Conservation (phyloP, 2,329 filamentous ascomycete genomes). For the Biscogniauxia sp. region DNA sequence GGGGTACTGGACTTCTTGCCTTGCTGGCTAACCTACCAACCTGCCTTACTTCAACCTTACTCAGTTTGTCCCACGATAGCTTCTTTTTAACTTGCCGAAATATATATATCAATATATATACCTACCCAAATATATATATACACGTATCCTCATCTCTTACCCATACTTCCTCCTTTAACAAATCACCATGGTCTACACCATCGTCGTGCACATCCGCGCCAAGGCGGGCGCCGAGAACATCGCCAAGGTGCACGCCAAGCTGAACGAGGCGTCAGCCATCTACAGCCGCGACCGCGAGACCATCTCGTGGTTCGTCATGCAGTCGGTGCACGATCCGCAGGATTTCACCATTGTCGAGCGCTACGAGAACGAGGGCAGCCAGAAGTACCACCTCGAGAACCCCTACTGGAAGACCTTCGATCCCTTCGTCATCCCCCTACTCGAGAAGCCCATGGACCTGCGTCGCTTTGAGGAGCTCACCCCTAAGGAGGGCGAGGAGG, state of each 20-base stretch:
- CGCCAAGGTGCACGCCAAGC: slow-evolving; percentile 66
- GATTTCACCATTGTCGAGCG: slow-evolving; percentile 75
- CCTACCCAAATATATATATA: no score
- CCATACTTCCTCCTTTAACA: neutral
- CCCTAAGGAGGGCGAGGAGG: slow-evolving; percentile 34
- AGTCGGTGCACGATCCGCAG: slow-evolving; percentile 64
- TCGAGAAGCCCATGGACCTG: slow-evolving; percentile 69
- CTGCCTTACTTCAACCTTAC: no score
- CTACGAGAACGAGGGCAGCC: slow-evolving; percentile 63
- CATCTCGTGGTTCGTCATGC: slow-evolving; percentile 73
- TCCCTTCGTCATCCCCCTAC: slow-evolving; percentile 66
- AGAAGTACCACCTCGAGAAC: slow-evolving; percentile 64
- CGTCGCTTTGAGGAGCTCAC: slow-evolving; percentile 64
- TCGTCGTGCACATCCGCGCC: slow-evolving; percentile 68
- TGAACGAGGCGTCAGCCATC: slow-evolving; percentile 70
- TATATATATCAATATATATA: neutral
- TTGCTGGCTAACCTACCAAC: no score
- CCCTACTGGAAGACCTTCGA: slow-evolving; percentile 77
- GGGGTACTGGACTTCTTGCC: neutral
- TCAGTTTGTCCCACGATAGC: neutral
- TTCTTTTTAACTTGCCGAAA: neutral
- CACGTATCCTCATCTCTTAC: no score
- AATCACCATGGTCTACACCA: slow-evolving; percentile 62
- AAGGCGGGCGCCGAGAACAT: slow-evolving; percentile 64
- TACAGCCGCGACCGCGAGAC: slow-evolving; percentile 73